Base-by-base conservation (phyloP, 441 rosid species). In the Pelargonium fulgidum region DNA sequence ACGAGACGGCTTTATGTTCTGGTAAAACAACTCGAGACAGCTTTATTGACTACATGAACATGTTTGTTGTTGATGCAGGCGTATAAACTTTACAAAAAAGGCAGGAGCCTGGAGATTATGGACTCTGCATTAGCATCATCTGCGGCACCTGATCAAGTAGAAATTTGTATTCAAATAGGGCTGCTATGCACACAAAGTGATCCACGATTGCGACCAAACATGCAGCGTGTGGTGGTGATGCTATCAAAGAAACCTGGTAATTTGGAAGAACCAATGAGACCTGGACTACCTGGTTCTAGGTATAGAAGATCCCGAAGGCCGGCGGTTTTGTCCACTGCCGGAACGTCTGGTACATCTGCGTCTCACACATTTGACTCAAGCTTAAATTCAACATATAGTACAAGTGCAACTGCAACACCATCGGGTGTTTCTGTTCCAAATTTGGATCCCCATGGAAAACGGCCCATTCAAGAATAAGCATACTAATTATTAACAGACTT, bases 141-240 rank as follows among this genome's bases (percentile, higher is more conserved):
- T 0, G 92, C 84, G 54, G 70, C 20, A 0, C 26, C 75, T 0
- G 93, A 86, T 2, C 90, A 87, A 78, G 87, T 89, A 13, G 83
- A 73, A 24, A 77, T 75, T 70, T 91, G 97, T 70, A 83, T 93
- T 59, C 95, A 86, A 56, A 80, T 93, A 1, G 97, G 91, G 12
- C 74, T 93, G 45, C 80, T 93, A 26, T 93, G 99, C 79, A 81
- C 84, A 0, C 99, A 91, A 76, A 84, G 93, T 3, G 93, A 93
- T 58, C 96, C 97, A 0, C 81, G 79, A 8, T 7, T 72, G 29
- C 84, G 99, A 52, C 99, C 96, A 0, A 16, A 22, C 0, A 91
- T 93, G 93, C 68, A 75, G 47, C 87, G 91, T 6, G 85, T 93
- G 0, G 87, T 84, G 50, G 69, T 88, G 48, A 59, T 86, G 85